Percentiles rank a stretch among this genome's conserved stretches.
phyloP scores from a whole-genome alignment of 257 asterid species.

The Solanum arcanum region DNA sequence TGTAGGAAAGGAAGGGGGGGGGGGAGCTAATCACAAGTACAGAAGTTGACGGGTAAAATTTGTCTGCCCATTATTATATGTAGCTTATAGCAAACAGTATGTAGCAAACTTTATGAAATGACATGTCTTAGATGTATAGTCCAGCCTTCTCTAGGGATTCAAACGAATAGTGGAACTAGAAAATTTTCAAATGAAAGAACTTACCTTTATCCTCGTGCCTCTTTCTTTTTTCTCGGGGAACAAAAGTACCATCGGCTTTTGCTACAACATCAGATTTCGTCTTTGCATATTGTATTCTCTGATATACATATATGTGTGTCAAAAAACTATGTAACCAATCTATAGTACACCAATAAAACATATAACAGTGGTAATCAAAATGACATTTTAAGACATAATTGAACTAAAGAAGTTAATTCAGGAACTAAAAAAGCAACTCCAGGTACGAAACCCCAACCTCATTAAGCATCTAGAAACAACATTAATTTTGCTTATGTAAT shows the following conservation, averaged over 20 bases:
- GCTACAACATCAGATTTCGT: constrained; percentile 86
- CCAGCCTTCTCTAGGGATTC: not conserved
- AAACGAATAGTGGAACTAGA: not conserved
- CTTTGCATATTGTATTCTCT: constrained; percentile 94
- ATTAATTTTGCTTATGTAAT: not conserved
- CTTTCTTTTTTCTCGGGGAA: constrained; percentile 87
- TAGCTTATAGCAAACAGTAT: not conserved
- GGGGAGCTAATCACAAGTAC: not conserved
- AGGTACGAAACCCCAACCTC: not conserved
- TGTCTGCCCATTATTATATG: not conserved
- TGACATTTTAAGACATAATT: not conserved
- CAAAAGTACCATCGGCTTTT: constrained; percentile 86
- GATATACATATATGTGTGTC: not conserved
- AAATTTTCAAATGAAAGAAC: not conserved
- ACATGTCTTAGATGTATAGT: not conserved
- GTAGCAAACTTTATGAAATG: not conserved
- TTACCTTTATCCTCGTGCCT: constrained; percentile 89
- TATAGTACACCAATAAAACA: not conserved
- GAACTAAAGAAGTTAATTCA: not conserved
- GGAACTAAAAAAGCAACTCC: not conserved
- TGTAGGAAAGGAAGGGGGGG: not conserved
- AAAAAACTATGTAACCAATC: not conserved
- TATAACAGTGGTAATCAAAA: not conserved
- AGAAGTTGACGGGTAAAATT: not conserved
- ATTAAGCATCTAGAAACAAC: not conserved